Evolutionary conservation across 2,329 filamentous ascomycete species (phyloP).

Genomic region (Aspergillus tamarii): DNA sequence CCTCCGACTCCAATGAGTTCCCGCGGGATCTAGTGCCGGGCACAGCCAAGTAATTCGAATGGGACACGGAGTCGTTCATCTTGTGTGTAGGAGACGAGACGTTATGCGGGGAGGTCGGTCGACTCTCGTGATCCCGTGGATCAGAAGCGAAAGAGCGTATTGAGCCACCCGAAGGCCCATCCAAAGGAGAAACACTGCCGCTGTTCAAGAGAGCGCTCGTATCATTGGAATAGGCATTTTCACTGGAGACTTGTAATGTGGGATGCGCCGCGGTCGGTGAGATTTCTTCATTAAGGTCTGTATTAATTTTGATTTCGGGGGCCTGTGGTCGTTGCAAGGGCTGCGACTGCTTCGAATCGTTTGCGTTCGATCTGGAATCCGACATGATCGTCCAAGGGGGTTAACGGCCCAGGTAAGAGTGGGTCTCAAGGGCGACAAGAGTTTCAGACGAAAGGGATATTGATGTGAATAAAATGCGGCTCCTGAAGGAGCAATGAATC

Average conservation of each 20-base stretch:
- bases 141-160: conserved; percentile 60
- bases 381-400: conserved; percentile 34
- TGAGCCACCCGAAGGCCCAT: conserved; percentile 57
- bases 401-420: conserved; percentile 10
- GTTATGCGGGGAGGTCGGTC: conserved; percentile 70
- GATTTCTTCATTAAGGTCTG: conserved; percentile 38
- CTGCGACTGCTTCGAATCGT: conserved; percentile 31
- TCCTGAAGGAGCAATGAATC: conserved; percentile 23
- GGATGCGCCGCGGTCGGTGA: conserved; percentile 40
- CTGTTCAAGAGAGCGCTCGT: conserved; percentile 33
- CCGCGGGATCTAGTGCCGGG: conserved; percentile 66
- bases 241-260: conserved; percentile 42
- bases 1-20: conserved; percentile 66
- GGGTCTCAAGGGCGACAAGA: conserved; percentile 17
- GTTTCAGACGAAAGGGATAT: conserved; percentile 17
- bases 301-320: conserved; percentile 62
- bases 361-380: conserved; percentile 29
- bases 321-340: conserved; percentile 48
- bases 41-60: conserved; percentile 63
- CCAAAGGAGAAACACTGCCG: conserved; percentile 47
- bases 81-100: conserved; percentile 64
- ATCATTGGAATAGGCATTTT: conserved; percentile 36
- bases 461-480: conserved; percentile 26
- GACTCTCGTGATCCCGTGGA: conserved; percentile 56
- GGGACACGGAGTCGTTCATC: conserved; percentile 52